Evolutionary conservation across 371 early-diverging fungal species (phyloP).

Genomic region (Coemansia sp.): DNA sequence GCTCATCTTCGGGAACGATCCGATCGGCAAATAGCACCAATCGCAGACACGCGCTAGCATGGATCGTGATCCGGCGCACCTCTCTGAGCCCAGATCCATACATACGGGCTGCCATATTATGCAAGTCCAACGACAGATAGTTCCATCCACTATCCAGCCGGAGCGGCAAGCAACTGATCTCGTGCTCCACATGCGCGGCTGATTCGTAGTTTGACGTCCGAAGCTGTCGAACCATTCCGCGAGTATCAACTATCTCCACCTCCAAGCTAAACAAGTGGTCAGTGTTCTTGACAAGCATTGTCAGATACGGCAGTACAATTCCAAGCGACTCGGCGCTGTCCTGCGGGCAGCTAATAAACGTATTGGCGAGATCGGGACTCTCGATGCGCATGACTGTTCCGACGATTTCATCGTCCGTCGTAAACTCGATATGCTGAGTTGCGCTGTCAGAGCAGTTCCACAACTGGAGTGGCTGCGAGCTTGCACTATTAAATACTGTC

Average conservation of each 20-base stretch:
- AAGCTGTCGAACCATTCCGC: conserved; percentile 74
- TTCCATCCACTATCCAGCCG: conserved; percentile 96
- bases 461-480: conserved; percentile 36
- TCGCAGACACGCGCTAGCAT: conserved; percentile 88
- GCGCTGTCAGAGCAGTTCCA: conserved; percentile 8
- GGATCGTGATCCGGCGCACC: conserved; percentile 82
- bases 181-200: conserved; percentile 78
- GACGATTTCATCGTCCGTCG: conserved; percentile 17
- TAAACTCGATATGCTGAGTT: not conserved
- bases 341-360: conserved; percentile 86
- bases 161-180: conserved; percentile 91
- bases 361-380: conserved; percentile 70
- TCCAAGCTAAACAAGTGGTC: conserved; percentile 91
- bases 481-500: conserved; percentile 35
- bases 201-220: conserved; percentile 89
- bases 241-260: conserved; percentile 81
- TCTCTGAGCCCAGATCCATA: conserved; percentile 91
- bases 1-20: conserved; percentile 84
- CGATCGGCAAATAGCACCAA: conserved; percentile 90
- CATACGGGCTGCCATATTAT: conserved; percentile 79
- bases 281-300: conserved; percentile 83
- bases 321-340: conserved; percentile 76
- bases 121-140: conserved; percentile 85
- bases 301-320: conserved; percentile 86
- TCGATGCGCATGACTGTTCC: conserved; percentile 20